Percentiles rank a stretch among this genome's conserved stretches.
phyloP scores from a whole-genome alignment of 805 yeast species.

The Wickerhamomyces alni region DNA sequence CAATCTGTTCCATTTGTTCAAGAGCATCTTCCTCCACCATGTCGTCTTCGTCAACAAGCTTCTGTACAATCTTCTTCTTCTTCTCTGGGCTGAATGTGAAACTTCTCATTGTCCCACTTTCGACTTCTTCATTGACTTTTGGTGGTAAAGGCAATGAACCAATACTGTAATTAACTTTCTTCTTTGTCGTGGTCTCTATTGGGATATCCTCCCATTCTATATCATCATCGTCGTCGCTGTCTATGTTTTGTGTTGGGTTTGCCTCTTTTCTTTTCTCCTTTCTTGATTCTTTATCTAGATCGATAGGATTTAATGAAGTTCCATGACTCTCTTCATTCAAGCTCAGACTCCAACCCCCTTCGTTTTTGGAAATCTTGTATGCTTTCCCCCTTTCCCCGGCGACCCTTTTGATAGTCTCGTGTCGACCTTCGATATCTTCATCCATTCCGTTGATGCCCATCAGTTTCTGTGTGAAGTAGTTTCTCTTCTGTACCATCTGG shows the following conservation, averaged over 20 bases:
- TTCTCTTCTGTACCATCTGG: conserved; percentile 86
- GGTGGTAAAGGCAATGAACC: conserved; percentile 34
- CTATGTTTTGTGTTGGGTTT: conserved; percentile 5
- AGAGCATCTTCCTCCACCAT: conserved; percentile 20
- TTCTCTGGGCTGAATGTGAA: conserved; percentile 18
- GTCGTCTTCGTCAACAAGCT: conserved; percentile 11
- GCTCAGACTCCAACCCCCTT: conserved; percentile 80
- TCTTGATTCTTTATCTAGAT: conserved; percentile 28
- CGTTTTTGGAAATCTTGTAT: conserved; percentile 69
- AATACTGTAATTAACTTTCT: conserved; percentile 34
- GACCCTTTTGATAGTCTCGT: conserved; percentile 40
- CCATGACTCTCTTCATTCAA: conserved; percentile 41
- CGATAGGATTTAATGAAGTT: conserved; percentile 40
- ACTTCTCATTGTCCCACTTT: conserved; percentile 12
- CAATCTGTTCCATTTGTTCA: conserved; percentile 26
- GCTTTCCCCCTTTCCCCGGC: conserved; percentile 79
- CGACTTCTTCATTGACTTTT: conserved; percentile 7
- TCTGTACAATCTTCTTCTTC: conserved; percentile 3
- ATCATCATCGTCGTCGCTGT: conserved; percentile 29
- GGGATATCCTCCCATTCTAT: conserved; percentile 72
- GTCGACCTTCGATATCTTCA: conserved; percentile 27
- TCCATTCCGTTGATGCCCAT: conserved; percentile 83
- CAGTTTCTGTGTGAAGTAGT: conserved; percentile 80
- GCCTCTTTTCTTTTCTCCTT: conserved; percentile 17
- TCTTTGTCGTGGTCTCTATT: conserved; percentile 21